Percentiles rank a stretch among this genome's conserved stretches.
These are phyloP conservation scores for Abrus precatorius DNA, from an alignment of 306 rosid genomes.

Conservation along the genomic window DNA sequence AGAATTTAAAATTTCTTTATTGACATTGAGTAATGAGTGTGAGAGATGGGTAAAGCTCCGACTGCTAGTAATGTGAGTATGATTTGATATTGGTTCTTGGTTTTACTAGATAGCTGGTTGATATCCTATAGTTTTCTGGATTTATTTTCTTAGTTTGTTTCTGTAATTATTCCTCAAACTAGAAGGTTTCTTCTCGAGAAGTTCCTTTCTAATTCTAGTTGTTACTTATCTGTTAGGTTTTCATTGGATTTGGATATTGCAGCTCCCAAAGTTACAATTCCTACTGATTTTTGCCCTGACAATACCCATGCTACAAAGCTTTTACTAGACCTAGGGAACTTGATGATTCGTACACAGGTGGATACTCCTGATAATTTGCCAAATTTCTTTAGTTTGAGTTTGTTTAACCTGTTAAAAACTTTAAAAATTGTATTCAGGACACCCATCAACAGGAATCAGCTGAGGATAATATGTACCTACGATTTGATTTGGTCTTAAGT, in stretches of 20 bases:
- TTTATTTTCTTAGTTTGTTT: conserved; percentile 10
- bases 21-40: neutral
- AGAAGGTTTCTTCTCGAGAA: conserved; percentile 39
- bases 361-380: conserved; percentile 21
- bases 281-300: conserved; percentile 89
- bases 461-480: conserved; percentile 85
- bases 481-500: conserved; percentile 84
- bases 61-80: neutral
- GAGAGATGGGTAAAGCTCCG: neutral
- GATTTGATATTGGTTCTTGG: neutral
- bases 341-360: conserved; percentile 87
- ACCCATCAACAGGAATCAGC: conserved; percentile 60
- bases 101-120: conserved; percentile 12
- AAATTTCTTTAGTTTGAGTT: conserved; percentile 27
- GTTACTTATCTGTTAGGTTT: conserved; percentile 70
- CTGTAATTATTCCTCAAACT: conserved; percentile 2
- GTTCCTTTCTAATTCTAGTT: conserved; percentile 41
- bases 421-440: conserved; percentile 69
- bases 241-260: conserved; percentile 94
- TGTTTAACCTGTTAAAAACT: conserved; percentile 30
- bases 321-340: conserved; percentile 91
- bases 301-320: conserved; percentile 79
- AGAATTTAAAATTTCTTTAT: neutral
- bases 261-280: conserved; percentile 97
- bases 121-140: neutral